Evolutionary conservation across 2,329 filamentous ascomycete genomes (phyloP).

Genomic region (Dendrostoma leiphaemia): DNA sequence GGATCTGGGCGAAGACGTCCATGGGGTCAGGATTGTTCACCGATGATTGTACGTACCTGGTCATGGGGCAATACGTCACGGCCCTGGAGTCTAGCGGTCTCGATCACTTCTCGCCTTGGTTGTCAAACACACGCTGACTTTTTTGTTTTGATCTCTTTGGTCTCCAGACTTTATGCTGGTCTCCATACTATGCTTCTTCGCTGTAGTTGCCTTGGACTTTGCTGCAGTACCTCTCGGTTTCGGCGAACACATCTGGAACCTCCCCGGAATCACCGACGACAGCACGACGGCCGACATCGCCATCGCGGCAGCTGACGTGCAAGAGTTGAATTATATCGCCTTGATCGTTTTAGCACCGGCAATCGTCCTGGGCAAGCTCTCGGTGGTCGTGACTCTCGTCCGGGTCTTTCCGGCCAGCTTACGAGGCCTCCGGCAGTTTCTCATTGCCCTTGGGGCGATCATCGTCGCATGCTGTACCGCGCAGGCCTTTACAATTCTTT

Average conservation of each 20-base stretch:
- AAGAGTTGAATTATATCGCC: constrained; percentile 22
- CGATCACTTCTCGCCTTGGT: too few relatives aligned
- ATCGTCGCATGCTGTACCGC: constrained; percentile 25
- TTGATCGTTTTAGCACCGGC: constrained; percentile 25
- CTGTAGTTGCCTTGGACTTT: too few relatives aligned
- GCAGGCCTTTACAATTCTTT: constrained; percentile 26
- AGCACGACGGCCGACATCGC: constrained; percentile 18
- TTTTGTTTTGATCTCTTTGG: too few relatives aligned
- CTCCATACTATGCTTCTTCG: too few relatives aligned
- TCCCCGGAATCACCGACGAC: constrained; percentile 10
- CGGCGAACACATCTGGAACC: constrained; percentile 28
- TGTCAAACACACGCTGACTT: too few relatives aligned
- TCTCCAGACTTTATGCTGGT: too few relatives aligned
- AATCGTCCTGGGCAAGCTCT: constrained; percentile 28
- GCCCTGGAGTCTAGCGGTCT: too few relatives aligned
- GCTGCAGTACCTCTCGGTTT: constrained; percentile 21
- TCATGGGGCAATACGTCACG: too few relatives aligned
- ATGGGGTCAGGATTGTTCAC: too few relatives aligned
- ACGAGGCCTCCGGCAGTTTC: constrained; percentile 25
- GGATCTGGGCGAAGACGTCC: too few relatives aligned
- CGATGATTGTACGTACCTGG: too few relatives aligned
- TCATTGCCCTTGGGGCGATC: constrained; percentile 30
- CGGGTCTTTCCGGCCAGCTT: constrained; percentile 29
- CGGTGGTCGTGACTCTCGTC: constrained; percentile 28
- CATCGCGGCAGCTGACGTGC: constrained; percentile 19